phyloP scores from a whole-genome alignment of 208 protist genomes.

The Leishmania major region DNA sequence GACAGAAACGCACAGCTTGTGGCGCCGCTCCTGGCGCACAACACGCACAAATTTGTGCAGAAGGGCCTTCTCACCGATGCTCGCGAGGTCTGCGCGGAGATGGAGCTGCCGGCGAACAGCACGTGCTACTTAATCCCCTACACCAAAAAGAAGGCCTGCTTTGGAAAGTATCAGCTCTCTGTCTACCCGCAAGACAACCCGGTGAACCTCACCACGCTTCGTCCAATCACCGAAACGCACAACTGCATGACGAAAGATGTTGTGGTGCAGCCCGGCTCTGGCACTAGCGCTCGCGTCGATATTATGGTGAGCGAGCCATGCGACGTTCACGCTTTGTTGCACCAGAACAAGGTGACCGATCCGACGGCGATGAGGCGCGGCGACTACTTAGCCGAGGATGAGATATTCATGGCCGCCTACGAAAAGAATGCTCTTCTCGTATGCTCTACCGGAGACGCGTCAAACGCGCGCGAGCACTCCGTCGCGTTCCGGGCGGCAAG shows the following conservation, averaged over 20 bases:
- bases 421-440: constrained; percentile 48
- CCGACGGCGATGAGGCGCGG: constrained; percentile 25
- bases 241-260: constrained; percentile 43
- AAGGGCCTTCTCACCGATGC: constrained; percentile 83
- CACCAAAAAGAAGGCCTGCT: constrained; percentile 54
- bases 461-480: constrained; percentile 76
- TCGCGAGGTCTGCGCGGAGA: constrained; percentile 68
- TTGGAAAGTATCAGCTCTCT: constrained; percentile 64
- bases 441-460: constrained; percentile 50
- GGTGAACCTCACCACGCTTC: constrained; percentile 61
- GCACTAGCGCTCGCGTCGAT: constrained; percentile 45
- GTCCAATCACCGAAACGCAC: constrained; percentile 44
- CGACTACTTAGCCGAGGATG: constrained; percentile 65
- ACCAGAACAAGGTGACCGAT: constrained; percentile 64
- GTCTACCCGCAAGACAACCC: constrained; percentile 68
- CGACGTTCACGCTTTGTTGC: constrained; percentile 72
- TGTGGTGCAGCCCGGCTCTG: constrained; percentile 30
- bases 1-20: constrained; percentile 30
- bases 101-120: constrained; percentile 63
- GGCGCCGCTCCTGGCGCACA: constrained; percentile 69
- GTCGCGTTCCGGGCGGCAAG: constrained; percentile 43
- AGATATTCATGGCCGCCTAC: constrained; percentile 57
- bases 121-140: constrained; percentile 80
- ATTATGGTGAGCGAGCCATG: constrained; percentile 53
- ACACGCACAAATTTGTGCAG: constrained; percentile 71